phyloP scores from a whole-genome alignment of 2,329 filamentous ascomycete genomes.

The Neofusicoccum ribis region DNA sequence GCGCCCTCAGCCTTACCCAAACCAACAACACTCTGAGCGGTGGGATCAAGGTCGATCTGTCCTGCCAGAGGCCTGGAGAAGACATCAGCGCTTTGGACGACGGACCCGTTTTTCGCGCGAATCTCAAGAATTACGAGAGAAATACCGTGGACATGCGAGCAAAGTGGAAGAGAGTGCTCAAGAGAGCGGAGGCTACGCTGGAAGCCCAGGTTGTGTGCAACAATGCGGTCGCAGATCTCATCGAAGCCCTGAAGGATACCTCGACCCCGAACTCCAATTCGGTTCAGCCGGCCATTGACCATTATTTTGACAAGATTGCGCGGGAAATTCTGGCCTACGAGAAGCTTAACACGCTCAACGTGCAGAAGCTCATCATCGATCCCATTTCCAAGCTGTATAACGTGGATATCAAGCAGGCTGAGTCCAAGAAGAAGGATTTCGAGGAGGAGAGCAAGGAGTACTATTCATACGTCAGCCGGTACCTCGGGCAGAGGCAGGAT shows the following conservation, averaged over 20 bases:
- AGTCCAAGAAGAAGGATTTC: slow-evolving; percentile 95
- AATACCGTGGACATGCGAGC: slow-evolving; percentile 93
- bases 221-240: slow-evolving; percentile 77
- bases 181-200: slow-evolving; percentile 87
- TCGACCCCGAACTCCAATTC: slow-evolving; percentile 91
- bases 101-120: slow-evolving; percentile 91
- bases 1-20: slow-evolving; percentile 23
- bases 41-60: slow-evolving; percentile 78
- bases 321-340: slow-evolving; percentile 88
- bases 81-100: slow-evolving; percentile 86
- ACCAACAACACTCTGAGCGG: slow-evolving; percentile 33
- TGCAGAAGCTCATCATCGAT: slow-evolving; percentile 93
- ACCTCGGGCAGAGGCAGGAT: slow-evolving; percentile 94
- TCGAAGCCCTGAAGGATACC: slow-evolving; percentile 83
- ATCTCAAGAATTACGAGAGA: slow-evolving; percentile 93
- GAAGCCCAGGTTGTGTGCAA: slow-evolving; percentile 80
- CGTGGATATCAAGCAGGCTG: slow-evolving; percentile 95
- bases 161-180: slow-evolving; percentile 94
- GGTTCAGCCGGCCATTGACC: slow-evolving; percentile 93
- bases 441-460: slow-evolving; percentile 99
- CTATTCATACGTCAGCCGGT: slow-evolving; percentile 91
- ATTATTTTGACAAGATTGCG: slow-evolving; percentile 97
- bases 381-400: slow-evolving; percentile 90
- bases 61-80: slow-evolving; percentile 79
- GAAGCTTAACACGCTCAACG: slow-evolving; percentile 75